Evolutionary conservation across 768 basidiomycete species (phyloP), one percentile per base, ranked within the genome.

Genomic region (Cystobasidium tubakii): DNA sequence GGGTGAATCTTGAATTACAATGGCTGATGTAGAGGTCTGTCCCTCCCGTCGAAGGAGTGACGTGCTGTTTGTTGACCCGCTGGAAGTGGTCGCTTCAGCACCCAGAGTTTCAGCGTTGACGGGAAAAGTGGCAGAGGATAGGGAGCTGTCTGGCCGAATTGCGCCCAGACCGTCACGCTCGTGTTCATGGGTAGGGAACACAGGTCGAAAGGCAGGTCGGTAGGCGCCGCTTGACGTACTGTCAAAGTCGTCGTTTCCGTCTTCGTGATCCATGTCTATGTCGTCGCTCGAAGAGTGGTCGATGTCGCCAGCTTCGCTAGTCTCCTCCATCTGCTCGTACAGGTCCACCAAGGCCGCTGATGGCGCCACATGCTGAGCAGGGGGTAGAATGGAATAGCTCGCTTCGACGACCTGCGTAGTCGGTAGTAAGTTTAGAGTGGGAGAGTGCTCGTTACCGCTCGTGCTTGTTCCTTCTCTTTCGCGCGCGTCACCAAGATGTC

Each of bases 1-100:
- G 3, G 69, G 69, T 13, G 69, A 71, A 44, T 71, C 69, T 39
- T 60, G 50, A 39, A 71, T 60, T 13, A 71, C 25, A 9, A 71
- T 71, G 4, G 69, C 69, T 12, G 50, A 54, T n/a, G 29, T 31
- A 34, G 66, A 69, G 9, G 44, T 44, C 21, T 34, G 39, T 2
- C 66, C 66, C 27, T 44, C 36, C 34, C 25, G 9, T 29, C 57
- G 39, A 15, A n/a, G 9, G 53, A n/a, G 7, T 9, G 53, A 6
- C 21, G n/a, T 9, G 27, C 53, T n/a, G 53, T 55, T 55, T 55
- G 53, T n/a, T 55, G 53, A 55, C n/a, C n/a, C n/a, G n/a, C n/a
- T n/a, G n/a, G n/a, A n/a, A n/a, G n/a, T n/a, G n/a, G n/a, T n/a
- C n/a, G n/a, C n/a, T n/a, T n/a, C n/a, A n/a, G n/a, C n/a, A n/a